phyloP scores from a whole-genome alignment of 2,329 filamentous ascomycete genomes.

The Phyllosticta citribraziliensis region DNA sequence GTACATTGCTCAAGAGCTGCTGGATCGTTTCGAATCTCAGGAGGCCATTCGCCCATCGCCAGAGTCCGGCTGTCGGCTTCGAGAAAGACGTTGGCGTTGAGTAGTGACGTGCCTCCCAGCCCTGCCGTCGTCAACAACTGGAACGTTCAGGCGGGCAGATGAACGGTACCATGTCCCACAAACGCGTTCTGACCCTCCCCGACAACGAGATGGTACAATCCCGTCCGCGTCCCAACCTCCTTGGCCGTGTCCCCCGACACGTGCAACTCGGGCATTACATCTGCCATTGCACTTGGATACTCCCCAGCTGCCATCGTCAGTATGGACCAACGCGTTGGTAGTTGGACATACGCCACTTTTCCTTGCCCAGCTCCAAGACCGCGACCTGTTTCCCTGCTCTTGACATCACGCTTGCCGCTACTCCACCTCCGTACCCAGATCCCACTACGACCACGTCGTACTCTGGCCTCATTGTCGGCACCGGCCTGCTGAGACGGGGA shows the following conservation, averaged over 20 bases:
- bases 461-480: slow-evolving; percentile 45
- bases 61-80: slow-evolving; percentile 48
- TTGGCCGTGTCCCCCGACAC: slow-evolving; percentile 46
- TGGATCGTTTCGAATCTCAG: slow-evolving; percentile 39
- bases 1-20: slow-evolving; percentile 41
- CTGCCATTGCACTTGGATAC: slow-evolving; percentile 43
- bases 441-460: slow-evolving; percentile 62
- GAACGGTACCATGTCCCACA: slow-evolving; percentile 43
- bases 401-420: slow-evolving; percentile 56
- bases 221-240: slow-evolving; percentile 45
- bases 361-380: slow-evolving; percentile 53
- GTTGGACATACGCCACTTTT: slow-evolving; percentile 44
- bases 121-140: slow-evolving; percentile 25
- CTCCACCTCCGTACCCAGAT: slow-evolving; percentile 58
- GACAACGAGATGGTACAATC: slow-evolving; percentile 53
- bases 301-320: slow-evolving; percentile 39
- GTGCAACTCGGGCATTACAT: slow-evolving; percentile 45
- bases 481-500: slow-evolving; percentile 29
- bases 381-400: slow-evolving; percentile 52
- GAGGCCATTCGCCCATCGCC: slow-evolving; percentile 47
- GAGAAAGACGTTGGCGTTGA: slow-evolving; percentile 60
- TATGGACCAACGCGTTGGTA: background rate
- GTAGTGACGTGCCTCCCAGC: slow-evolving; percentile 55
- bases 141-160: too few relatives aligned
- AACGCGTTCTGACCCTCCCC: slow-evolving; percentile 56